A percentile compares a stretch with the other conserved stretches of the same genome.
Evolutionary conservation across 805 yeast genomes (phyloP).

Genomic region (Starmera dryadoides): DNA sequence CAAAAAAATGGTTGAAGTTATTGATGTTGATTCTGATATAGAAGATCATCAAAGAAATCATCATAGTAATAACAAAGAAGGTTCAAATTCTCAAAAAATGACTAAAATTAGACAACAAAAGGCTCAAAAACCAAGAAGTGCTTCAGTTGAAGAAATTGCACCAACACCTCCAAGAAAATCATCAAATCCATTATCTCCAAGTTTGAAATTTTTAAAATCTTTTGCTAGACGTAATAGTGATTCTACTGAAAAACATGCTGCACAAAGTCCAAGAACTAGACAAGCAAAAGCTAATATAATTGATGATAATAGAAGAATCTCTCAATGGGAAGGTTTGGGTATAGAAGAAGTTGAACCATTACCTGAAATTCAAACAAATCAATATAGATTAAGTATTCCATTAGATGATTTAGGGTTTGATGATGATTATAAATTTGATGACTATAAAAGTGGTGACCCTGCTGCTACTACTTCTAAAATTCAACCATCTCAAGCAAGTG

Average conservation of each 20-base stretch:
- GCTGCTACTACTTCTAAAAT: neutral
- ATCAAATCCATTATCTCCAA: neutral
- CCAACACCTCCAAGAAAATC: neutral
- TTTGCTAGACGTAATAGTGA: conserved; percentile 5
- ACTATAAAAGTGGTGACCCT: neutral
- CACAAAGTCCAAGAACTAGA: neutral
- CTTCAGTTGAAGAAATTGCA: neutral
- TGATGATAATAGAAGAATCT: conserved; percentile 1
- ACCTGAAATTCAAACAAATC: conserved; percentile 19
- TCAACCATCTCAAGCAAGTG: neutral
- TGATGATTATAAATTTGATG: conserved; percentile 1
- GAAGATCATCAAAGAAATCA: neutral
- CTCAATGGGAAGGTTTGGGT: conserved; percentile 4
- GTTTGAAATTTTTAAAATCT: conserved; percentile 5
- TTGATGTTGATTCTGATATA: conserved; percentile 4
- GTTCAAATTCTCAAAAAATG: neutral
- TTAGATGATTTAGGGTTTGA: conserved; percentile 15
- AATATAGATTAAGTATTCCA: conserved; percentile 19
- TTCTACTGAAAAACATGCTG: neutral
- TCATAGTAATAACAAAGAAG: neutral
- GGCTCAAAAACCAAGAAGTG: neutral
- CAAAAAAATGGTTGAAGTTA: conserved; percentile 15
- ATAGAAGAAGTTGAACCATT: conserved; percentile 10
- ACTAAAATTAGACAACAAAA: neutral
- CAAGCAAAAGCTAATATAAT: neutral